phyloP scores from a whole-genome alignment of 352 stramenopile genomes.

The Albugo laibachii region DNA sequence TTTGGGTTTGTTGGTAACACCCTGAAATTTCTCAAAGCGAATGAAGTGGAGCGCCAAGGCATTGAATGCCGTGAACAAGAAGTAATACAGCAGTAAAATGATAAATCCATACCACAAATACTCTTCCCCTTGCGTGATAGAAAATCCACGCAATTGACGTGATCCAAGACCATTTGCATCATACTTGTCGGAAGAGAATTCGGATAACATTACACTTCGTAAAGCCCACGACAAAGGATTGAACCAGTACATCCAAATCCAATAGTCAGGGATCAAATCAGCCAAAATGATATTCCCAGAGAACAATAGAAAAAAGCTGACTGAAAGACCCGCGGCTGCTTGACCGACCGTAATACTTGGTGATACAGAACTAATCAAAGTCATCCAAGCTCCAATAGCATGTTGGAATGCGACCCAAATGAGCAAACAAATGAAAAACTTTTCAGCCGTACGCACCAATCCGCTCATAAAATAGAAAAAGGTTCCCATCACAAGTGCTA shows the following conservation, averaged over 20 bases:
- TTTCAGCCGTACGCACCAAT: constrained; percentile 26
- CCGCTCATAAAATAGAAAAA: constrained; percentile 83
- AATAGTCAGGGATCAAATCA: constrained; percentile 42
- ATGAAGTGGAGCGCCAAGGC: constrained; percentile 22
- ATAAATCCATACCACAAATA: constrained; percentile 25
- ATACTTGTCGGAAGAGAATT: constrained; percentile 33
- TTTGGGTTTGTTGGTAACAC: constrained; percentile 10
- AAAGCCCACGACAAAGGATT: constrained; percentile 37
- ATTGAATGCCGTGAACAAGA: constrained; percentile 25
- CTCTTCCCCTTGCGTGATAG: constrained; percentile 15
- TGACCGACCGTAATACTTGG: constrained; percentile 34
- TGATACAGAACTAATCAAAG: constrained; percentile 25
- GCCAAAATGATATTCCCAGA: constrained; percentile 52
- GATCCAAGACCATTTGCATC: constrained; percentile 11
- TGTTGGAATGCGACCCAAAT: constrained; percentile 64
- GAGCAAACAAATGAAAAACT: constrained; percentile 59
- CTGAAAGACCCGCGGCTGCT: constrained; percentile 20
- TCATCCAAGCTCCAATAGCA: constrained; percentile 42
- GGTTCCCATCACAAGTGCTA: constrained; percentile 49
- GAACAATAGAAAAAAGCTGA: constrained; percentile 49
- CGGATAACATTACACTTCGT: constrained; percentile 28
- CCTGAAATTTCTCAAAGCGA: constrained; percentile 22
- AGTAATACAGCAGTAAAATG: constrained; percentile 19
- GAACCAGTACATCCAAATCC: constrained; percentile 68
- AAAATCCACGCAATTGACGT: constrained; percentile 8